Conservation (phyloP, 345 rosid species). For the Eucalyptus erythrocorys region DNA sequence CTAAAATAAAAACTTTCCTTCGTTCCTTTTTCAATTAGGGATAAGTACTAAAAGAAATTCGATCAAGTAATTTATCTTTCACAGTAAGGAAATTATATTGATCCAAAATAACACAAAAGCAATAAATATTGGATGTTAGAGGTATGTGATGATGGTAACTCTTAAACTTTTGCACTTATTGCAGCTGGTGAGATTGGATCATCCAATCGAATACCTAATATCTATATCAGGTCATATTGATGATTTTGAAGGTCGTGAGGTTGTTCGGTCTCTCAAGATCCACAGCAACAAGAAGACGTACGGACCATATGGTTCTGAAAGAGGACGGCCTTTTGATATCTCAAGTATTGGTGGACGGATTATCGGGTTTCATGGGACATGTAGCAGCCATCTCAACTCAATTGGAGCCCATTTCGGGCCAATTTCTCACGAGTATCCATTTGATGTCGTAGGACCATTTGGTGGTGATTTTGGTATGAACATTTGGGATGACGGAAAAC, state of each 20-base stretch:
- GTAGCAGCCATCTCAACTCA: background rate
- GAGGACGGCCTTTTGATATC: background rate
- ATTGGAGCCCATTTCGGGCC: background rate
- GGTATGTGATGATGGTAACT: too few relatives aligned
- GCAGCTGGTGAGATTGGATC: background rate
- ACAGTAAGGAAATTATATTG: too few relatives aligned
- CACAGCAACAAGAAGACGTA: background rate
- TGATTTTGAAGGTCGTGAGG: background rate
- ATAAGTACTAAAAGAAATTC: too few relatives aligned
- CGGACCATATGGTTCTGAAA: background rate
- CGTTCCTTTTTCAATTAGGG: too few relatives aligned
- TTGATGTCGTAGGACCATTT: background rate
- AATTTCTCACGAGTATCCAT: background rate
- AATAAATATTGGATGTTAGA: too few relatives aligned
- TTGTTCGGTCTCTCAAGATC: background rate
- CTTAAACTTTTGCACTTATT: background rate
- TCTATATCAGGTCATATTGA: background rate
- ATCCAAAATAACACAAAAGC: too few relatives aligned
- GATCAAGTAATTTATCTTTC: too few relatives aligned
- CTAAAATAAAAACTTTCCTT: too few relatives aligned
- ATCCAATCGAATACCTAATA: background rate
- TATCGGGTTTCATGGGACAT: background rate
- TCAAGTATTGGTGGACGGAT: background rate
- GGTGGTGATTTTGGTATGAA: background rate
- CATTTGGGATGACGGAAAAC: background rate